Conservation (phyloP, 371 early-diverging fungal genomes). For the Mortierella sp. region DNA sequence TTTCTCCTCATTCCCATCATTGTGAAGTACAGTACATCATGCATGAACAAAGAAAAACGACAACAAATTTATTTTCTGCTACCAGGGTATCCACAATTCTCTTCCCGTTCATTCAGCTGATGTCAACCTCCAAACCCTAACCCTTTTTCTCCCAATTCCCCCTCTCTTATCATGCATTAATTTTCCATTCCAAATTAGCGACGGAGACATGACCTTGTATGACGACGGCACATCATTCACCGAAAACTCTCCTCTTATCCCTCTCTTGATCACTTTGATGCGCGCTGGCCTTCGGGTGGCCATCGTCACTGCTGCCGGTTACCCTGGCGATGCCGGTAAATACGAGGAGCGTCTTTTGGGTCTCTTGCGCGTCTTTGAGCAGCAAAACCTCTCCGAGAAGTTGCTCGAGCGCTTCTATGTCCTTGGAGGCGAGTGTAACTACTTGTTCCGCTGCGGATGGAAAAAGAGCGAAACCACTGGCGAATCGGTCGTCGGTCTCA, state of each 20-base stretch:
- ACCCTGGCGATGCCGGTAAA: conserved; percentile 72
- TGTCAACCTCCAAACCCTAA: background rate
- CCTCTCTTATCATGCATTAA: background rate
- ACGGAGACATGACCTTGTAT: conserved; percentile 92
- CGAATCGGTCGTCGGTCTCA: conserved; percentile 64
- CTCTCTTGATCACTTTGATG: conserved; percentile 73
- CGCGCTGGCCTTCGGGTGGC: conserved; percentile 74
- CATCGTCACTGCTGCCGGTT: conserved; percentile 91
- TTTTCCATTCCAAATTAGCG: conserved; percentile 56
- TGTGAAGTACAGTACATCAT: background rate
- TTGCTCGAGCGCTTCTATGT: conserved; percentile 77
- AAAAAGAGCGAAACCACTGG: conserved; percentile 39
- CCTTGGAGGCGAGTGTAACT: conserved; percentile 87
- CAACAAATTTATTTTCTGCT: background rate
- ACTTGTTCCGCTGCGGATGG: conserved; percentile 77
- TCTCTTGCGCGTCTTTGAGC: conserved; percentile 72
- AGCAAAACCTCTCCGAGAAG: conserved; percentile 61
- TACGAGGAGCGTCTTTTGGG: conserved; percentile 85
- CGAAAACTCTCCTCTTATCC: conserved; percentile 71
- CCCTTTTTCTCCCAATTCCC: background rate
- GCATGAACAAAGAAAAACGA: background rate
- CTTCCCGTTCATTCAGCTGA: conserved; percentile 7
- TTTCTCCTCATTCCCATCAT: background rate
- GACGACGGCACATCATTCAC: conserved; percentile 88
- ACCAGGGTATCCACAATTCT: background rate